phyloP scores from a whole-genome alignment of 306 rosid genomes.

The Arachis stenosperma region DNA sequence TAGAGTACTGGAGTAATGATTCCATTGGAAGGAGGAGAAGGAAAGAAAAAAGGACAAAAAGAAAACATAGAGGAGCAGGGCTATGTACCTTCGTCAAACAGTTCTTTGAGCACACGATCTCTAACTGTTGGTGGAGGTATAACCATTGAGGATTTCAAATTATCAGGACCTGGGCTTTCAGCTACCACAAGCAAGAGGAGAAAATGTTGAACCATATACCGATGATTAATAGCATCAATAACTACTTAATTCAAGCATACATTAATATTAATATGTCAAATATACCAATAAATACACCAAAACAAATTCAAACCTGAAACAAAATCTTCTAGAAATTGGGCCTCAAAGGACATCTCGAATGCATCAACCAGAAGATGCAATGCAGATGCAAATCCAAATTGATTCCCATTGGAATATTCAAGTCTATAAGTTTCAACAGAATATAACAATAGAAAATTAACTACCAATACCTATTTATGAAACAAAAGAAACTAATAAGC shows the following conservation, averaged over 20 bases:
- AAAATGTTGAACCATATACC: conserved; percentile 24
- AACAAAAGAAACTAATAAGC: conserved; percentile 5
- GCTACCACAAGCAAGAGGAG: conserved; percentile 48
- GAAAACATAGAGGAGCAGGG: background rate
- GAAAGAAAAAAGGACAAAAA: background rate
- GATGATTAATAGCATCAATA: conserved; percentile 17
- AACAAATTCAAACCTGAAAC: conserved; percentile 69
- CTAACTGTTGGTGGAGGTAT: conserved; percentile 73
- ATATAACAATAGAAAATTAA: conserved; percentile 11
- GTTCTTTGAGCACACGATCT: conserved; percentile 73
- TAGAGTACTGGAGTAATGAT: background rate
- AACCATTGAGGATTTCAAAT: conserved; percentile 59
- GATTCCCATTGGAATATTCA: conserved; percentile 57
- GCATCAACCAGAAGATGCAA: conserved; percentile 64
- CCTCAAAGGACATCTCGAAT: conserved; percentile 66
- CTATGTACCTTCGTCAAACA: conserved; percentile 68
- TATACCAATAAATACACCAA: background rate
- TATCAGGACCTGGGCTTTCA: conserved; percentile 64
- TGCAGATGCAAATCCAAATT: conserved; percentile 73
- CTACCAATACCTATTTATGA: conserved; percentile 8
- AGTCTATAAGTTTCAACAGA: conserved; percentile 44
- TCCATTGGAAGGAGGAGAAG: conserved; percentile 21
- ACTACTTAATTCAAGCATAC: conserved; percentile 32
- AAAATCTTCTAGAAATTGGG: conserved; percentile 80
- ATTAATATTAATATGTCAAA: conserved; percentile 1